Conservation (phyloP, 164 flowering plant genomes). For the Piper betle region DNA sequence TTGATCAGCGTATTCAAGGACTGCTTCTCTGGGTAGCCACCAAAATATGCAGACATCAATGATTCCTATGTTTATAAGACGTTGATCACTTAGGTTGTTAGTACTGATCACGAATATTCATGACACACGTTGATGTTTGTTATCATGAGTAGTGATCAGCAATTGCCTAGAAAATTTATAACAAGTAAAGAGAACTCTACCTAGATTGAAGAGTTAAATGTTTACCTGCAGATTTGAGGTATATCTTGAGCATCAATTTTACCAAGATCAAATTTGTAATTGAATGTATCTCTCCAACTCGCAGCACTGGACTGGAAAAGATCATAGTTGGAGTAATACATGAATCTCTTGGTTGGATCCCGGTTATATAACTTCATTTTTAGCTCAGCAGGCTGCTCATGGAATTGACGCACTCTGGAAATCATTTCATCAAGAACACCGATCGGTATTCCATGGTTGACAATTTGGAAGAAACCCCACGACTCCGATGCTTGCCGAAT, state of each 20-base stretch:
- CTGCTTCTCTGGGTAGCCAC: conserved; percentile 16
- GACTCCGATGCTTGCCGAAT: conserved; percentile 23
- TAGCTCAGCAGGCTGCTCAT: conserved; percentile 25
- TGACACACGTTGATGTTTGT: too few species aligned
- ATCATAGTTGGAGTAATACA: conserved; percentile 19
- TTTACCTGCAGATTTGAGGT: conserved; percentile 25
- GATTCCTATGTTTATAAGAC: too few species aligned
- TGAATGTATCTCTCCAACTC: conserved; percentile 29
- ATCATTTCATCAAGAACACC: conserved; percentile 27
- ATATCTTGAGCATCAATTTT: conserved; percentile 15
- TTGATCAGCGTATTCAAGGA: conserved; percentile 12
- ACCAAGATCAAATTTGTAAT: conserved; percentile 11
- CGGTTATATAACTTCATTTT: conserved; percentile 22
- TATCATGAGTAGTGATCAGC: too few species aligned
- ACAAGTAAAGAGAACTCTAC: too few species aligned
- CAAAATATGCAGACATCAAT: background rate
- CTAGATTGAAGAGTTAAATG: too few species aligned
- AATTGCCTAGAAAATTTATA: too few species aligned
- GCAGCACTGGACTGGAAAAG: conserved; percentile 10
- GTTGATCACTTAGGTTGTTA: too few species aligned
- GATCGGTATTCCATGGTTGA: conserved; percentile 38
- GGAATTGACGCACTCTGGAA: conserved; percentile 18
- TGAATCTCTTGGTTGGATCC: conserved; percentile 13
- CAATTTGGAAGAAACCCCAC: conserved; percentile 43
- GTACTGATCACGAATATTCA: too few species aligned